Percentiles rank a stretch among this genome's conserved stretches.
phyloP scores from a whole-genome alignment of 2,329 filamentous ascomycete genomes.

The Sporothrix curviconia region DNA sequence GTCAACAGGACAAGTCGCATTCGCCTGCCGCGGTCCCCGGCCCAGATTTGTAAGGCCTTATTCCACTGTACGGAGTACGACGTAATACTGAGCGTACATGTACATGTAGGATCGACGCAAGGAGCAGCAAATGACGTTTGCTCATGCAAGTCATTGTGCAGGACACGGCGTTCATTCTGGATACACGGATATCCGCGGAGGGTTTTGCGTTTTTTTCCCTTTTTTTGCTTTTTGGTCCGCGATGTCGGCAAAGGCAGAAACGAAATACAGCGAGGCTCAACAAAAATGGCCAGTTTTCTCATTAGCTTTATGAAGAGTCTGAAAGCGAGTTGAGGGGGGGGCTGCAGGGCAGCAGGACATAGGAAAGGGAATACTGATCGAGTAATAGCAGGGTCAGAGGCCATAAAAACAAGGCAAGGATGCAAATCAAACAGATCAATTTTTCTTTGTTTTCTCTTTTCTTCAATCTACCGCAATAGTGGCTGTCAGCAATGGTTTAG shows the following conservation, averaged over 20 bases:
- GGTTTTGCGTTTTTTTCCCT: too few relatives aligned
- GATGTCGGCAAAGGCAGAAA: background rate
- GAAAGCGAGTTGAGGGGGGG: too few relatives aligned
- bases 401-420: background rate
- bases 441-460: background rate
- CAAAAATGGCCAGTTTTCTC: background rate
- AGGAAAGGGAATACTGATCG: background rate
- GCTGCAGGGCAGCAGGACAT: background rate
- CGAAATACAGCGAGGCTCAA: background rate
- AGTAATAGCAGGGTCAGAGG: conserved; percentile 5
- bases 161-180: too few relatives aligned
- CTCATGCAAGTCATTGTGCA: too few relatives aligned
- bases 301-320: too few relatives aligned
- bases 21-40: too few relatives aligned
- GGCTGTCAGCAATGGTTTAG: background rate
- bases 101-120: background rate
- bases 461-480: background rate
- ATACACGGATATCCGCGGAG: background rate
- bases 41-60: too few relatives aligned
- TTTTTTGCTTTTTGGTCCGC: background rate
- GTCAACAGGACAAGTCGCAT: too few relatives aligned
- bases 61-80: too few relatives aligned
- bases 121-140: too few relatives aligned
- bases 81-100: too few relatives aligned
- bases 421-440: background rate